Percentiles rank a stretch among this genome's conserved stretches.
These are phyloP conservation scores for Xylariales sp. DNA, from an alignment of 2,329 filamentous ascomycete species.

Conservation along the genomic window DNA sequence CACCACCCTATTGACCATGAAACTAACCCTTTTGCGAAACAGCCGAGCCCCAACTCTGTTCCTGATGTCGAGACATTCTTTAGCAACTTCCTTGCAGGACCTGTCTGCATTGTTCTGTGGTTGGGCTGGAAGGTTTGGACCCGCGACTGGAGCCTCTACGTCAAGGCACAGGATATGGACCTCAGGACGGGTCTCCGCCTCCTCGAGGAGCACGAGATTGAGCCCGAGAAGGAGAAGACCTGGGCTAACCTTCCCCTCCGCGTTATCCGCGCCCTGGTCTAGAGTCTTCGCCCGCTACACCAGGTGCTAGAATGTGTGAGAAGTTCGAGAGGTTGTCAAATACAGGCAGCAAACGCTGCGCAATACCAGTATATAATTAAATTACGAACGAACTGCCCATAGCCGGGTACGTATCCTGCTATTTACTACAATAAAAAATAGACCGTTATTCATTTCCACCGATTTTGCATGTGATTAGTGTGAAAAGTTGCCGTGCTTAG, in stretches of 20 bases:
- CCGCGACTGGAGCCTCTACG: constrained; percentile 48
- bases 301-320: too few species aligned
- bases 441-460: too few species aligned
- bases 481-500: too few species aligned
- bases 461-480: too few species aligned
- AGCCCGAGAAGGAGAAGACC: constrained; percentile 24
- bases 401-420: too few species aligned
- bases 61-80: constrained; percentile 52
- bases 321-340: too few species aligned
- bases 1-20: background rate
- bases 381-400: too few species aligned
- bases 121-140: constrained; percentile 60
- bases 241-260: constrained; percentile 31
- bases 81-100: constrained; percentile 50
- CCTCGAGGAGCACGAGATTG: constrained; percentile 45
- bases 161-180: constrained; percentile 57
- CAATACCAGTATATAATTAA: too few species aligned
- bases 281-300: too few species aligned
- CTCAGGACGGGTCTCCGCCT: constrained; percentile 54
- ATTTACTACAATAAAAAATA: too few species aligned
- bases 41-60: constrained; percentile 27
- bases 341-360: too few species aligned
- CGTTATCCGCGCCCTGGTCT: constrained; percentile 29
- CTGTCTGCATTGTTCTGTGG: constrained; percentile 53
- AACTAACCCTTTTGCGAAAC: background rate